Evolutionary conservation across 768 basidiomycete species (phyloP), one percentile per base, ranked within the genome.

Genomic region (Phanerochaete carnosa): DNA sequence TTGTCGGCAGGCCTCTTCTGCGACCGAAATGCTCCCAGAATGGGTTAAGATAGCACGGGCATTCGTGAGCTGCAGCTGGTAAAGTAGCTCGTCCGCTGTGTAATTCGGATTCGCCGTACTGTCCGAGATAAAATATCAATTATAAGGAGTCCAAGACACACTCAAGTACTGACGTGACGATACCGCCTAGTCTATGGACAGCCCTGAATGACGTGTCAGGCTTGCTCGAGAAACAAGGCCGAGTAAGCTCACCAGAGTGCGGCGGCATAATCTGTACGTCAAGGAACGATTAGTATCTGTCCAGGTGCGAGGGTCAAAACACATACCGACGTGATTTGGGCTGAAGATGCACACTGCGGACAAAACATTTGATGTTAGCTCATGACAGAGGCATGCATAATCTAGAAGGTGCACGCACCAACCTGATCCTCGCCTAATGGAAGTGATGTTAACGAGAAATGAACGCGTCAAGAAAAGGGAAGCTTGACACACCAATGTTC

Each of bases 261-360:
- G 30, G 65, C 55, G 30, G 69, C 66, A 60, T 68, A 72, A 37
- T 68, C 67, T 69, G 23, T 45, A 46, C 12, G 37, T 23, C 51
- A 32, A 52, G 39, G 11, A 7, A 43, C 16, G 4, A 11, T 52
- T 15, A 52, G 22, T n/a, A 33, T 19, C 15, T n/a, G 45, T 22
- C 8, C 2, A 19, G 23, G 45, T 16, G 13, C 16, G 30, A 19
- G 47, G 22, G 15, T 0, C 28, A 22, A 47, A 59, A 23, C 4
- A 62, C 65, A 23, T 28, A 67, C 68, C 63, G 46, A 68, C 39
- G 47, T 68, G 70, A 59, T 80, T 90, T 26, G 84, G 79, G 64
- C 87, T 86, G 70, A 84, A 89, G 33, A 90, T 70, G 58, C 88
- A 75, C 11, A 88, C 88, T 89, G 63, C 25, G 37, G 12, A 13